Evolutionary conservation across 768 basidiomycete species (phyloP), one percentile per base, ranked within the genome.

Genomic region (Boletus reticuloceps): DNA sequence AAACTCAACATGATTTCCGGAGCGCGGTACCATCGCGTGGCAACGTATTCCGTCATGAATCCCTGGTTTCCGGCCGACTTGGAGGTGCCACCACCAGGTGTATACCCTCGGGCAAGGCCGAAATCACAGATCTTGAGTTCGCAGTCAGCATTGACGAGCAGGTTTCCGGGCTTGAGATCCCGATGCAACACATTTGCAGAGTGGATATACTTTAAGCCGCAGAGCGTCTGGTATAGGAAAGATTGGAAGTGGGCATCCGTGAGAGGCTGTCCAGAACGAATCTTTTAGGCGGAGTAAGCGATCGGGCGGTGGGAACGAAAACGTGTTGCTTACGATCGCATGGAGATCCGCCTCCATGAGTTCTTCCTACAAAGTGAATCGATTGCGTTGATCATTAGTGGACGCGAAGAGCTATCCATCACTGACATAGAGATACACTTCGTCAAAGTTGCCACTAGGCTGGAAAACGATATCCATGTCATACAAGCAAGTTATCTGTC

Each of bases 291-390:
- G 47, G 54, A 20, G 31, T 51, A 5, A 54, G 56, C 40, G 41
- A 51, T 50, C n/a, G 17, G 29, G 20, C 20, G 29, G 37, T 38
- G n/a, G 19, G 32, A 37, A 38, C 29, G 19, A 6, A 22, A 9
- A 37, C 34, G 19, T 14, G 41, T 41, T 20, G 68, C 84, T 72
- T 64, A 95, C 94, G 72, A 99, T 99, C 19, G 97, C 97, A 66
- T 98, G 97, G 19, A 99, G 81, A 82, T 99, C 97, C 52, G 97
- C 97, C 70, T 99, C 97, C 97, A 98, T 99, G 62, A 98, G 84
- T 72, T 99, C 97, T 77, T 98, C 95, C 90, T 98, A 73, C 37
- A 53, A 53, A 37, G 9, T 54, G 56, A 36, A 53, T 48, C 25
- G 40, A 31, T n/a, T 42, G 16, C n/a, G 29, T 50, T 17, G 20